Base-by-base conservation (phyloP, 148 eudicot genomes). In the Pharnaceum exiguum region DNA sequence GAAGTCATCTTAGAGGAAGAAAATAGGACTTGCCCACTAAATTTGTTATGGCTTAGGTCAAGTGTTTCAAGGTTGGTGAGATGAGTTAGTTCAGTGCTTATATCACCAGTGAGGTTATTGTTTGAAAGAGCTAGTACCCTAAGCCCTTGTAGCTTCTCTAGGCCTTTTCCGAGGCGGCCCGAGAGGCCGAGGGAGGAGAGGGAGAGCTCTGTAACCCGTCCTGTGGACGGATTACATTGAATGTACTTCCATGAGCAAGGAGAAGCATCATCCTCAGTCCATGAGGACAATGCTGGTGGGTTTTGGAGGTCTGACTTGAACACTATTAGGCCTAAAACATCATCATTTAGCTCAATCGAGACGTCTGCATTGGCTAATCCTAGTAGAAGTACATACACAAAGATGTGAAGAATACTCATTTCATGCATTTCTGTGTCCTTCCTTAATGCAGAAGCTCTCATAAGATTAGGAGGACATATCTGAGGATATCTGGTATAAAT, bases 191-290 rank as follows among this genome's bases (percentile, higher is more conserved):
- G 62, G 3, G 82, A 75, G 19, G 77, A 62, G 5, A 93, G 83
- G 6, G 65, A 59, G 6, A 93, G 3, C 30, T 51, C 61, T 0
- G 85, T 22, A 57, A 89, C 96, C 12, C 85, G 80, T 23, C 80
- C 73, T 2, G 81, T 66, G 7, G 25, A 43, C 4, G 84, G 82
- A 61, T 84, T 79, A 62, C 99, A 93, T 4, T 49, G 46, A 15
- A 93, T 60, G 75, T 59, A 83, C 31, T 62, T 53, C 99, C 99
- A 93, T 12, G 89, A 71, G 50, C 99, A 93, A 15, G 99, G 83
- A n/a, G 99, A 85, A 25, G 64, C 29, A 47, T 85, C 91, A 57
- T 93, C 96, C 60, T 89, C 87, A 46, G 76, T 85, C 99, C 99
- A 93, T 16, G 96, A 83, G 16, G 45, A 35, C 35, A 77, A 52